phyloP scores from a whole-genome alignment of 2,329 filamentous ascomycete species.

The Lasiodiplodia sp. region DNA sequence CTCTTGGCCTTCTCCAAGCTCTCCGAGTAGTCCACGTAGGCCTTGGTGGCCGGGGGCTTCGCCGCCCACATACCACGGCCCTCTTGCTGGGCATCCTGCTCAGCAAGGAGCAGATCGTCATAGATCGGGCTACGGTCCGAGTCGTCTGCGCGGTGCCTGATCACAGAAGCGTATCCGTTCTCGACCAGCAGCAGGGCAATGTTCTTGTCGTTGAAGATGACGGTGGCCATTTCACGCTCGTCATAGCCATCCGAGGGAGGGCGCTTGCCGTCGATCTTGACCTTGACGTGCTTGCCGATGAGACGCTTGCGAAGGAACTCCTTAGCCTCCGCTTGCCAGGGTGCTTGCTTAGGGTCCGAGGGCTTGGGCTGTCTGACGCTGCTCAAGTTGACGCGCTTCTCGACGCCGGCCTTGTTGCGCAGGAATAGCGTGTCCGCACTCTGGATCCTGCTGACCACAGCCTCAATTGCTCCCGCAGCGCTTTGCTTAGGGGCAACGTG shows the following conservation, averaged over 20 bases:
- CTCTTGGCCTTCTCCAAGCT: conserved; percentile 94
- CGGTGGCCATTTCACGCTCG: conserved; percentile 90
- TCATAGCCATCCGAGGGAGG: conserved; percentile 90
- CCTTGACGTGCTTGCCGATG: conserved; percentile 94
- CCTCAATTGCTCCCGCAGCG: conserved; percentile 73
- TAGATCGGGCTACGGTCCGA: conserved; percentile 94
- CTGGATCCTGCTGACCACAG: conserved; percentile 82
- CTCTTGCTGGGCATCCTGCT: conserved; percentile 82
- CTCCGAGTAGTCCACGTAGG: conserved; percentile 90
- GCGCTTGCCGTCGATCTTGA: conserved; percentile 89
- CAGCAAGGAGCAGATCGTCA: conserved; percentile 82
- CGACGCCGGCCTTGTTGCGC: conserved; percentile 80
- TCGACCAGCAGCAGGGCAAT: conserved; percentile 86
- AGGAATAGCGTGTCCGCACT: conserved; percentile 89
- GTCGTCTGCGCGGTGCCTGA: conserved; percentile 93
- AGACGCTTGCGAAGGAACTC: conserved; percentile 92
- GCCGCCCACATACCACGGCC: conserved; percentile 95
- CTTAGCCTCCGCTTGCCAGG: conserved; percentile 92
- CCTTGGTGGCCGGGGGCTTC: conserved; percentile 83
- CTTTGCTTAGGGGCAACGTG: conserved; percentile 72
- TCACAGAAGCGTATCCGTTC: conserved; percentile 90
- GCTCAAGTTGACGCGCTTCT: conserved; percentile 91
- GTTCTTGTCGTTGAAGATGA: conserved; percentile 85
- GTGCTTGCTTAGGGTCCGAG: conserved; percentile 83
- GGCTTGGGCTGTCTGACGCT: conserved; percentile 93